These are phyloP conservation scores for Fomes fomentarius DNA, from an alignment of 1,284 basidiomycete genomes.

Conservation along the genomic window DNA sequence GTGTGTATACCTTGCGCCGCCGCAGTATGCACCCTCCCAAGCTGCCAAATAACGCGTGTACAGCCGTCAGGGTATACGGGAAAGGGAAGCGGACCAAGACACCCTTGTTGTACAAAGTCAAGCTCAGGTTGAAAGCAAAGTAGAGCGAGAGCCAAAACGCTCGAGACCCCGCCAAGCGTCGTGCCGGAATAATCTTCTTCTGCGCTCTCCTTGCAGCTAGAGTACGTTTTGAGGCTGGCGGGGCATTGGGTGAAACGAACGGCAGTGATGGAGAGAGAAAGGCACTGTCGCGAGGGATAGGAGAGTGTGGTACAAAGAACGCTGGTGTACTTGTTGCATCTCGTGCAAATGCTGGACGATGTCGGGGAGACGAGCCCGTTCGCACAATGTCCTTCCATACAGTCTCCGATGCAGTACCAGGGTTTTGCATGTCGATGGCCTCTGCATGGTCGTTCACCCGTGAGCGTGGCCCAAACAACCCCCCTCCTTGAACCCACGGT, in stretches of 20 bases:
- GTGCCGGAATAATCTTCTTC: background rate
- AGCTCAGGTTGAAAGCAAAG: slow-evolving; percentile 86
- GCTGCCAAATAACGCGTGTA: slow-evolving; percentile 84
- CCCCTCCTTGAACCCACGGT: slow-evolving; percentile 3
- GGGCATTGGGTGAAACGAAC: slow-evolving; percentile 26
- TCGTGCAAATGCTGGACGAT: slow-evolving; percentile 24
- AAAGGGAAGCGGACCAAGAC: slow-evolving; percentile 90
- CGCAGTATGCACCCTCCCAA: slow-evolving; percentile 78
- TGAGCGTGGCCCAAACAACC: slow-evolving; percentile 6
- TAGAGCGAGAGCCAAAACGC: slow-evolving; percentile 77
- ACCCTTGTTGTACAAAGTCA: slow-evolving; percentile 93
- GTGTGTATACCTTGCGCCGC: slow-evolving; percentile 61
- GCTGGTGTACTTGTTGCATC: slow-evolving; percentile 14
- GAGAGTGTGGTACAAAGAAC: slow-evolving; percentile 14
- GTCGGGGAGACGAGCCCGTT: slow-evolving; percentile 23
- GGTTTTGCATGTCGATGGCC: slow-evolving; percentile 2
- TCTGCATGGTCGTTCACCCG: background rate
- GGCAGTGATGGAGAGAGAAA: slow-evolving; percentile 25
- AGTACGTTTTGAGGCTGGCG: slow-evolving; percentile 11
- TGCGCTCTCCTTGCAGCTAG: background rate
- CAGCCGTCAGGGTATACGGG: slow-evolving; percentile 87
- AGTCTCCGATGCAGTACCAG: background rate
- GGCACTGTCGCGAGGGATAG: slow-evolving; percentile 14
- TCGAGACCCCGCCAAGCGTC: slow-evolving; percentile 37
- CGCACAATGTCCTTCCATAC: slow-evolving; percentile 8